Conservation (phyloP, 202 grass and related monocot species). For the Carex arenaria region DNA sequence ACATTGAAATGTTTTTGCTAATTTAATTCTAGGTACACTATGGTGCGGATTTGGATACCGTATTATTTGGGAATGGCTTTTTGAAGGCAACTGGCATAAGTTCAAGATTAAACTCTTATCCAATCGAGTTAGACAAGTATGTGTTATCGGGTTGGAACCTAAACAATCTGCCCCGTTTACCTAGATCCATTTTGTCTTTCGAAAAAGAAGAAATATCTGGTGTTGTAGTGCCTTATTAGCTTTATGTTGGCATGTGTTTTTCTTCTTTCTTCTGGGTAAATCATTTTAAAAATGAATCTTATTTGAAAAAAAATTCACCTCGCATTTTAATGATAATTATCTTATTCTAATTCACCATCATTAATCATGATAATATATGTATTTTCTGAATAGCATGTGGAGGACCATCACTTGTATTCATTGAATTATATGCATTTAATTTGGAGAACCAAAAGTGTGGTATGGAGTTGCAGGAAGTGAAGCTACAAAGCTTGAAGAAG, state of each 20-base stretch:
- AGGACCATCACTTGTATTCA: constrained; percentile 98
- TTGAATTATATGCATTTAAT: constrained; percentile 99
- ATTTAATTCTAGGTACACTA: constrained; percentile 93
- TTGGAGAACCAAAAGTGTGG: constrained; percentile 95
- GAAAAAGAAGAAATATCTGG: constrained; percentile 93
- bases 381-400: constrained; percentile 70
- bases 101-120: constrained; percentile 12
- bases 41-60: constrained; percentile 93
- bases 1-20: constrained; percentile 4
- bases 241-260: constrained; percentile 99
- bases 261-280: constrained; percentile 99
- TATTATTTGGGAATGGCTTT: constrained; percentile 81
- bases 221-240: constrained; percentile 93
- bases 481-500: constrained; percentile 76
- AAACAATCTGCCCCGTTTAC: constrained; percentile 68
- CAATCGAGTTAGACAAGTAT: constrained; percentile 38
- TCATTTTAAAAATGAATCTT: constrained; percentile 9
- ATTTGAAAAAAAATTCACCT: neutral
- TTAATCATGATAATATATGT: constrained; percentile 7
- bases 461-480: constrained; percentile 68
- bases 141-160: constrained; percentile 71
- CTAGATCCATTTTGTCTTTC: constrained; percentile 73
- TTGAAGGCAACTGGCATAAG: constrained; percentile 13
- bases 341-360: constrained; percentile 11
- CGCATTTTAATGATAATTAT: constrained; percentile 3